phyloP scores from a whole-genome alignment of 1,284 basidiomycete genomes.

The Apiotrichum domesticum region DNA sequence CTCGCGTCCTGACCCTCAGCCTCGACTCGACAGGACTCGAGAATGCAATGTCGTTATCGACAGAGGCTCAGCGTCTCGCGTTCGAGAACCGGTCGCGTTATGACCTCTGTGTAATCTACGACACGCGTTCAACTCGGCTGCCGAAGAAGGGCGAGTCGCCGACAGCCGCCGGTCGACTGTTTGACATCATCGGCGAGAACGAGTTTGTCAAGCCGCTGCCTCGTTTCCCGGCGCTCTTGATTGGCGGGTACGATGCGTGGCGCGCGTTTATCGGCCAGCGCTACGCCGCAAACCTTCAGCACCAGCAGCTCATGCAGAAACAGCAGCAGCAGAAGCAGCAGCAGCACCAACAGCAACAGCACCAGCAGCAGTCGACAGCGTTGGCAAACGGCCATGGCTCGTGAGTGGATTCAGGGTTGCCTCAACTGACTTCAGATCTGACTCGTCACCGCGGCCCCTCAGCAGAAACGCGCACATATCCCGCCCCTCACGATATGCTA shows the following conservation, averaged over 20 bases:
- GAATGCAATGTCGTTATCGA: constrained; percentile 65
- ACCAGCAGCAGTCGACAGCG: not conserved
- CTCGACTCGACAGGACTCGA: constrained; percentile 63
- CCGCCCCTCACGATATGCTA: constrained; percentile 35
- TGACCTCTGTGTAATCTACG: constrained; percentile 86
- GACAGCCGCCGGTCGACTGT: constrained; percentile 58
- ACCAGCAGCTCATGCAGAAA: not conserved
- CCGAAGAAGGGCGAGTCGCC: constrained; percentile 47
- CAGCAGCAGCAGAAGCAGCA: constrained; percentile 14
- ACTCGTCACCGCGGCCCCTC: not conserved
- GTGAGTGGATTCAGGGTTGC: not conserved
- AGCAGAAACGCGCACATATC: not conserved
- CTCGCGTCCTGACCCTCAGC: constrained; percentile 46
- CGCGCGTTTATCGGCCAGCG: constrained; percentile 53
- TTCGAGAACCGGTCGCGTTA: constrained; percentile 79
- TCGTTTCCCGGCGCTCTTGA: constrained; percentile 72
- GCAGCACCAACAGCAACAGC: not conserved
- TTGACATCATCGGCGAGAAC: constrained; percentile 63
- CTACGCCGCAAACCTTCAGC: constrained; percentile 10
- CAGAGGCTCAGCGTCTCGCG: constrained; percentile 61
- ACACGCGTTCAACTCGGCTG: constrained; percentile 61
- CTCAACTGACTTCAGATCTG: not conserved
- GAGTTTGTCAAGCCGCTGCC: constrained; percentile 68
- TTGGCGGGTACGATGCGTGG: constrained; percentile 85
- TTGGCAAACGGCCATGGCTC: constrained; percentile 1